phyloP scores from a whole-genome alignment of 2,329 filamentous ascomycete species.

The Alternaria sp. region DNA sequence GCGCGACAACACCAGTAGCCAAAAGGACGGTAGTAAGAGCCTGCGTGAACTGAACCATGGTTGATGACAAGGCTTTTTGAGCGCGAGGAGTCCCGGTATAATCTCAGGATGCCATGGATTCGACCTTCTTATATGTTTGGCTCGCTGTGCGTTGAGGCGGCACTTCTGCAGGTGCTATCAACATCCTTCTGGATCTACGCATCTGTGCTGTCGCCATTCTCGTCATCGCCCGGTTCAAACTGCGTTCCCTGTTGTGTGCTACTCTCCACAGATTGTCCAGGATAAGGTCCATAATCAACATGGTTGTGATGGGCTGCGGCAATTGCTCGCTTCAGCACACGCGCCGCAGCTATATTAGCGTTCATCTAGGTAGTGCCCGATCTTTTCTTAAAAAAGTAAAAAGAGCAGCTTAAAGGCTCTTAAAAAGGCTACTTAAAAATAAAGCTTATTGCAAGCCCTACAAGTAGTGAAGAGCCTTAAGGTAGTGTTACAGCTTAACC shows the following conservation, averaged over 20 bases:
- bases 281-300: conserved; percentile 24
- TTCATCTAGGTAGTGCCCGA: conserved; percentile 28
- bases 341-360: conserved; percentile 30
- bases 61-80: not conserved
- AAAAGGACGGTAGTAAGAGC: conserved; percentile 36
- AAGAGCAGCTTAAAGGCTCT: too few relatives aligned
- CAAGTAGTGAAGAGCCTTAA: too few relatives aligned
- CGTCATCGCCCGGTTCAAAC: conserved; percentile 12
- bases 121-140: conserved; percentile 36
- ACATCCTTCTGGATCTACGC: conserved; percentile 25
- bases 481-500: too few relatives aligned
- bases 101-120: not conserved
- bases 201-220: conserved; percentile 10
- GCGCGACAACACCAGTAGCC: conserved; percentile 45
- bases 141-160: conserved; percentile 14
- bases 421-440: too few relatives aligned
- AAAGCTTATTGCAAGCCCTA: too few relatives aligned
- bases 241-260: conserved; percentile 15
- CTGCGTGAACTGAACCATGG: conserved; percentile 43
- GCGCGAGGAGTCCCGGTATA: conserved; percentile 2
- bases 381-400: too few relatives aligned
- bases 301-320: conserved; percentile 31
- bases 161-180: conserved; percentile 21
- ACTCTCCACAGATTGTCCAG: conserved; percentile 30
- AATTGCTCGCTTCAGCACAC: conserved; percentile 26